Evolutionary conservation across 345 rosid species (phyloP).

Genomic region (Toxicodendron radicans): DNA sequence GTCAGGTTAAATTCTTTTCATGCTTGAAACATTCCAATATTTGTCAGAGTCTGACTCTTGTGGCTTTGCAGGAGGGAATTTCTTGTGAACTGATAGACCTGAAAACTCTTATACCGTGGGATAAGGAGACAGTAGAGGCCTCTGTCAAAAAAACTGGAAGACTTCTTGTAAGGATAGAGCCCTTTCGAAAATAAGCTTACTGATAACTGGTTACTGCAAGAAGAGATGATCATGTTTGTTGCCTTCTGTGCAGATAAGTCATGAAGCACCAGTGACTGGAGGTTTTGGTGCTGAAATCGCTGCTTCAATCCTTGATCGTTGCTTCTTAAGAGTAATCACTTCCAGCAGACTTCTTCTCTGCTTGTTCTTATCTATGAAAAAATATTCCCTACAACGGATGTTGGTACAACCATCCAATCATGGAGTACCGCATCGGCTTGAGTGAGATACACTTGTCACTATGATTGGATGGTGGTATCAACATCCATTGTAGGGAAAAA

Average conservation of each 20-base stretch:
- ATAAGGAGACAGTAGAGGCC: conserved; percentile 83
- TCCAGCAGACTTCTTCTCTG: background rate
- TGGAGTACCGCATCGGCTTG: too few species aligned
- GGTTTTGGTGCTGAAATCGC: conserved; percentile 94
- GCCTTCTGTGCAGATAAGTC: conserved; percentile 63
- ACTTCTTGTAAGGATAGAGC: conserved; percentile 57
- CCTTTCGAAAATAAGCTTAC: background rate
- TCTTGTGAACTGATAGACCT: conserved; percentile 89
- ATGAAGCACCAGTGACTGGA: conserved; percentile 91
- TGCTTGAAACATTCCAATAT: too few species aligned
- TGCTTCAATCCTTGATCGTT: conserved; percentile 74
- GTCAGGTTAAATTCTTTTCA: too few species aligned
- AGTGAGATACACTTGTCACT: too few species aligned
- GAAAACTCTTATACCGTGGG: conserved; percentile 88
- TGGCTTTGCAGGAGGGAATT: conserved; percentile 68
- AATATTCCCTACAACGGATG: too few species aligned
- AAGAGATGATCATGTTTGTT: conserved; percentile 8
- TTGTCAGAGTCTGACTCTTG: background rate
- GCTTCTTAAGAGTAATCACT: conserved; percentile 66
- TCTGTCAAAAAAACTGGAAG: conserved; percentile 85
- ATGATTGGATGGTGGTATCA: too few species aligned
- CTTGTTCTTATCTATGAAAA: background rate
- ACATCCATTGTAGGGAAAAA: too few species aligned
- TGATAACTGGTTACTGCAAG: background rate
- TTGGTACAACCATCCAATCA: too few species aligned